Percentiles rank a stretch among this genome's conserved stretches.
These are phyloP conservation scores for Talaromyces sp. DNA, from an alignment of 2,329 filamentous ascomycete genomes.

Conservation along the genomic window DNA sequence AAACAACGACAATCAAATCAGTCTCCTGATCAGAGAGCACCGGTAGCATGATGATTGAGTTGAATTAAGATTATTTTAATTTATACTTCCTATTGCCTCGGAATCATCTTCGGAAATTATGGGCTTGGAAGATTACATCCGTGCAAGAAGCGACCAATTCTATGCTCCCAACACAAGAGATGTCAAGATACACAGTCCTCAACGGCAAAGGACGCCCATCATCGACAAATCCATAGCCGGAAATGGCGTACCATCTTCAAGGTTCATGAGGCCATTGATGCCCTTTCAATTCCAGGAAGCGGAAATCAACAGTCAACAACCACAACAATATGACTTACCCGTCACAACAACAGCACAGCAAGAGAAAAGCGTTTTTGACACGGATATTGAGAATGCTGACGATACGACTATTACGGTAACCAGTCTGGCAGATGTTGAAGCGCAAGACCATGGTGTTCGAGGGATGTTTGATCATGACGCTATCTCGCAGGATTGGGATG, in stretches of 20 bases:
- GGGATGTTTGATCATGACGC: slow-evolving; percentile 15
- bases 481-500: slow-evolving; percentile 14
- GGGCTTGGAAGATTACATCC: slow-evolving; percentile 41
- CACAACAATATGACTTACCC: slow-evolving; percentile 9
- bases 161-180: slow-evolving; percentile 6
- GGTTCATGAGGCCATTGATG: slow-evolving; percentile 13
- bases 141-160: slow-evolving; percentile 30
- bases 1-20: neutral
- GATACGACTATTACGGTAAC: slow-evolving; percentile 39
- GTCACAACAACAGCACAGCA: slow-evolving; percentile 14
- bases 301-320: neutral
- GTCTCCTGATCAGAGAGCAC: neutral
- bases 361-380: slow-evolving; percentile 37
- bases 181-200: slow-evolving; percentile 1
- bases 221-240: slow-evolving; percentile 10
- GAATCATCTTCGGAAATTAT: slow-evolving; percentile 21
- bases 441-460: slow-evolving; percentile 15
- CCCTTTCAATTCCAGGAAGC: slow-evolving; percentile 10
- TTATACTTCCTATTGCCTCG: neutral
- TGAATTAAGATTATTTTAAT: neutral
- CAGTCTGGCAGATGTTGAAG: slow-evolving; percentile 35
- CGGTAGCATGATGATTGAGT: neutral
- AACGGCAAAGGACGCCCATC: neutral
- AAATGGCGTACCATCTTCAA: slow-evolving; percentile 19
- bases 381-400: slow-evolving; percentile 41